These are phyloP conservation scores for Sporothrix phasma DNA, from an alignment of 2,329 filamentous ascomycete genomes.

Conservation along the genomic window DNA sequence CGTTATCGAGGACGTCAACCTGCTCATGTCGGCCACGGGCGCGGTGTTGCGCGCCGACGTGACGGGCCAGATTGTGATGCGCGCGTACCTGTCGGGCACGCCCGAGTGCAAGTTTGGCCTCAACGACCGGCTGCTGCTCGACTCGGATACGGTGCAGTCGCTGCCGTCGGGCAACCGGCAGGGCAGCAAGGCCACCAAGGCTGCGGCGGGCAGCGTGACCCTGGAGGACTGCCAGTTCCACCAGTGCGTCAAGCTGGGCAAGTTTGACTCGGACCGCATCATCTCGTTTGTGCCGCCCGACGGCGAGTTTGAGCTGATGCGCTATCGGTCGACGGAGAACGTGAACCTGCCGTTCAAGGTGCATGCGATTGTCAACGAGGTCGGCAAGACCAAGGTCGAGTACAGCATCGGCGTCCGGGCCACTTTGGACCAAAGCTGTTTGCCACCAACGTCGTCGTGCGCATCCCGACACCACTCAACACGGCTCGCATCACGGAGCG, in stretches of 20 bases:
- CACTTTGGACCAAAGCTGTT: conserved; percentile 92
- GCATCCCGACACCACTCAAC: conserved; percentile 92
- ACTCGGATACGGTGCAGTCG: conserved; percentile 57
- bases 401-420: conserved; percentile 97
- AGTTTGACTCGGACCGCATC: conserved; percentile 92
- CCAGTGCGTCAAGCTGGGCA: conserved; percentile 94
- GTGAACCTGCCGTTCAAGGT: conserved; percentile 98
- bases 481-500: conserved; percentile 89
- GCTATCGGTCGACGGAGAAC: conserved; percentile 95
- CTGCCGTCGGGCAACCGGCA: conserved; percentile 65
- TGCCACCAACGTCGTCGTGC: conserved; percentile 88
- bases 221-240: conserved; percentile 98
- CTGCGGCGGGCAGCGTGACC: conserved; percentile 88
- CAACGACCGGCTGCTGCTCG: conserved; percentile 89
- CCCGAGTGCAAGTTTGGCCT: conserved; percentile 98
- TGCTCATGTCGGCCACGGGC: conserved; percentile 96
- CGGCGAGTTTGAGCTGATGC: conserved; percentile 97
- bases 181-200: conserved; percentile 83
- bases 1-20: conserved; percentile 97
- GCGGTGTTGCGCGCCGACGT: conserved; percentile 93
- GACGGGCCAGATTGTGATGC: conserved; percentile 96
- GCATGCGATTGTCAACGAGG: conserved; percentile 94
- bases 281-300: conserved; percentile 96
- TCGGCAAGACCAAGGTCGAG: conserved; percentile 94
- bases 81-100: conserved; percentile 89